Percentiles rank a stretch among this genome's conserved stretches.
Evolutionary conservation across 2,329 filamentous ascomycete species (phyloP).

Genomic region (Grosmannia huntii): DNA sequence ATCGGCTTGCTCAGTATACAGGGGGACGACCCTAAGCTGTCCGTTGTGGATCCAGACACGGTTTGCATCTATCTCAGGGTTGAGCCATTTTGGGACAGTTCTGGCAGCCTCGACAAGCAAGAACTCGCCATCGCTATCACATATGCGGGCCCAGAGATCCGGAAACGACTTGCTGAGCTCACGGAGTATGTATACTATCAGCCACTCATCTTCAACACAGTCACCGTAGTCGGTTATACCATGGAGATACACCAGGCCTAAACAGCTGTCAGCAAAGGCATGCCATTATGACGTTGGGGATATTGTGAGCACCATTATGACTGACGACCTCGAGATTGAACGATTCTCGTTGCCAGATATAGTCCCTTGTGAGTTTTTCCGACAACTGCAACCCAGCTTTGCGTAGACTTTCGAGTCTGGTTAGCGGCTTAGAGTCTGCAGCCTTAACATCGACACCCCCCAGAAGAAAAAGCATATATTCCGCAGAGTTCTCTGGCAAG

Average conservation of each 20-base stretch:
- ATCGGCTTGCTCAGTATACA: neutral
- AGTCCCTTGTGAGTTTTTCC: constrained; percentile 58
- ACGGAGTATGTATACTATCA: constrained; percentile 79
- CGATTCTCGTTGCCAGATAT: constrained; percentile 87
- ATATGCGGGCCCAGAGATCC: constrained; percentile 68
- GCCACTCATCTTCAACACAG: constrained; percentile 94
- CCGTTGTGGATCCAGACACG: constrained; percentile 80
- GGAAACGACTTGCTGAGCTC: constrained; percentile 63
- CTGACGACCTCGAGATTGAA: constrained; percentile 59
- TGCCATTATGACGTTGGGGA: neutral
- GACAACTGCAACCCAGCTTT: constrained; percentile 52
- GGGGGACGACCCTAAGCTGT: constrained; percentile 8
- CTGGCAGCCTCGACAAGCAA: constrained; percentile 88
- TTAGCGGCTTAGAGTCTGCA: constrained; percentile 37
- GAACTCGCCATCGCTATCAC: constrained; percentile 89
- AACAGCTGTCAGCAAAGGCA: neutral
- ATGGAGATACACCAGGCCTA: constrained; percentile 49
- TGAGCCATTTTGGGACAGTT: constrained; percentile 78
- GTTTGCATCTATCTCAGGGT: constrained; percentile 77
- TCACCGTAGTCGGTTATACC: constrained; percentile 83
- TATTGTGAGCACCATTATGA: constrained; percentile 34
- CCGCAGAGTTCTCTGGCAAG: constrained; percentile 71
- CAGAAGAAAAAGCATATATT: constrained; percentile 69
- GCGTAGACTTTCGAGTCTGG: constrained; percentile 58
- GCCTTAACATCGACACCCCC: constrained; percentile 34